Conservation (phyloP, 2,329 filamentous ascomycete genomes). For the Tothia fuscella region DNA sequence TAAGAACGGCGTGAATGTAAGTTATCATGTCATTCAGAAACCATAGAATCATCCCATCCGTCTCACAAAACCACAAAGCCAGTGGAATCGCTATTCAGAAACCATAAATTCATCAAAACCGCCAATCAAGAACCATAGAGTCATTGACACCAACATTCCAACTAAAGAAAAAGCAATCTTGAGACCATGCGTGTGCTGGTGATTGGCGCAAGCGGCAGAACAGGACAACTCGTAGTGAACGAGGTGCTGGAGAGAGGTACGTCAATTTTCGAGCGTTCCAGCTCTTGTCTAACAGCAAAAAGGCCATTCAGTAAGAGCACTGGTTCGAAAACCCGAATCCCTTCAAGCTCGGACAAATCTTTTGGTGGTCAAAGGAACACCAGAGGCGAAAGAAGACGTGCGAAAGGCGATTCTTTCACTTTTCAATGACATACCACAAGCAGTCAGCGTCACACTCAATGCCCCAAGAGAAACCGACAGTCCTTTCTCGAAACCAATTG, state of each 20-base stretch:
- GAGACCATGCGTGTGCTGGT: conserved; percentile 33
- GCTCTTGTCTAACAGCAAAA: too few species aligned
- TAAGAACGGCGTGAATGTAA: too few species aligned
- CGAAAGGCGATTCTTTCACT: background rate
- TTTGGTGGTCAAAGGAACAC: conserved; percentile 28
- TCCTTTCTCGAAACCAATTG: conserved; percentile 35
- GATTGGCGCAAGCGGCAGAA: conserved; percentile 37
- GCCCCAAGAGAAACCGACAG: conserved; percentile 34
- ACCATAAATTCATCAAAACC: too few species aligned
- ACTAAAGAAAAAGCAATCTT: background rate
- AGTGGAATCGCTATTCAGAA: too few species aligned
- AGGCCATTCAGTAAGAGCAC: conserved; percentile 33
- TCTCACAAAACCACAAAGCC: too few species aligned
- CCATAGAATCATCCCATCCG: too few species aligned
- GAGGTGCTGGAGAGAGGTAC: conserved; percentile 23
- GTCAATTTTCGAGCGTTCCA: background rate
- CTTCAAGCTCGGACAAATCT: conserved; percentile 23
- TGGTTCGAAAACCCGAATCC: conserved; percentile 30
- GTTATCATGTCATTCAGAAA: too few species aligned
- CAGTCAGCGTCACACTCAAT: conserved; percentile 39
- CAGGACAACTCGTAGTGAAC: conserved; percentile 32
- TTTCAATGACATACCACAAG: conserved; percentile 17
- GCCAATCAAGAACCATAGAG: too few species aligned
- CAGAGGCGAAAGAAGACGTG: conserved; percentile 19
- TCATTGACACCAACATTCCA: background rate